Conservation (phyloP, 768 basidiomycete species). For the Amanita rimosa region DNA sequence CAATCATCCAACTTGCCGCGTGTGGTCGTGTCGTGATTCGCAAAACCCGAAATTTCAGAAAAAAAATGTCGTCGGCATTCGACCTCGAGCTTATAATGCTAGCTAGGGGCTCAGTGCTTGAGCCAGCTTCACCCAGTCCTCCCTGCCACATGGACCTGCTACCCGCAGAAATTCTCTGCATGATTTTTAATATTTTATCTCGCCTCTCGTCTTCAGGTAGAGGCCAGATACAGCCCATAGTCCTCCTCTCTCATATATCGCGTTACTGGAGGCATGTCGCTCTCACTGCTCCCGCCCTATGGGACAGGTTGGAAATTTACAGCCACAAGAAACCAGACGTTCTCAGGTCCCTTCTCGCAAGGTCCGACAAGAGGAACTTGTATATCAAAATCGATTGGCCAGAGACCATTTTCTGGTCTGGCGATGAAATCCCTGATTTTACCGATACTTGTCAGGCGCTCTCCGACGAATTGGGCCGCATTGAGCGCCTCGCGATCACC, state of each 20-base stretch:
- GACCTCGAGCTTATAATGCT: slow-evolving; percentile 3
- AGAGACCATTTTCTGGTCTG: slow-evolving; percentile 5
- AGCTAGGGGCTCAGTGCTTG: too few relatives aligned
- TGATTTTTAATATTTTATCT: slow-evolving; percentile 5
- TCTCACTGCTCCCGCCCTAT: slow-evolving; percentile 34
- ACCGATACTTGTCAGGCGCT: slow-evolving; percentile 1
- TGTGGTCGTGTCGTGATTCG: not conserved
- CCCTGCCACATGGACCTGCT: slow-evolving; percentile 5
- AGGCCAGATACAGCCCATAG: slow-evolving; percentile 25
- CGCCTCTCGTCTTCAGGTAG: slow-evolving; percentile 3
- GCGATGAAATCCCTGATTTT: slow-evolving; percentile 4
- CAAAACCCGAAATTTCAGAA: not conserved
- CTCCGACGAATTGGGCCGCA: not conserved
- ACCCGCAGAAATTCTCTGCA: slow-evolving; percentile 5
- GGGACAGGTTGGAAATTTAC: slow-evolving; percentile 16
- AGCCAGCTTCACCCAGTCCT: not conserved
- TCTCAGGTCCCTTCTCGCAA: slow-evolving; percentile 3
- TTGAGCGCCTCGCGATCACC: not conserved
- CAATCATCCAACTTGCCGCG: not conserved
- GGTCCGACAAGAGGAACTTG: not conserved
- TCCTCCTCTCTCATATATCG: slow-evolving; percentile 35
- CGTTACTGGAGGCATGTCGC: slow-evolving; percentile 43
- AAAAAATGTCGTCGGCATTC: slow-evolving; percentile 4
- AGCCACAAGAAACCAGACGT: not conserved
- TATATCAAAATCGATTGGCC: slow-evolving; percentile 2